phyloP scores from a whole-genome alignment of 129 eudicot genomes.

The Arctium lappa region DNA sequence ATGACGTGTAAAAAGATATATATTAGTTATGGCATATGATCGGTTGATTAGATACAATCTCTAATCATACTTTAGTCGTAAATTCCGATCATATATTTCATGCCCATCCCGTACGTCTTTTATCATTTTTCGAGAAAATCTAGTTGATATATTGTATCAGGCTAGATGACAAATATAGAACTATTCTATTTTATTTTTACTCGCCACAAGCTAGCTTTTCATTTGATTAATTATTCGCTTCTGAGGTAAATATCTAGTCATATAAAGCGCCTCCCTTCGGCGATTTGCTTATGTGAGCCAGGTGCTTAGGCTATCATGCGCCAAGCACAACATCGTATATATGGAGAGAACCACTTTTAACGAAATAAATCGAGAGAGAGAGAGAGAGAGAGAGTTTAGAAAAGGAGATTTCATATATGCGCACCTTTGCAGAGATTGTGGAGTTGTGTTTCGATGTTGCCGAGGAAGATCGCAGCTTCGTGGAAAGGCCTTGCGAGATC shows the following conservation, averaged over 20 bases:
- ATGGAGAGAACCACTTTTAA: background rate
- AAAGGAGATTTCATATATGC: background rate
- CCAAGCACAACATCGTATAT: background rate
- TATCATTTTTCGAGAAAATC: background rate
- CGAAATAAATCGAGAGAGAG: background rate
- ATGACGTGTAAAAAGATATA: background rate
- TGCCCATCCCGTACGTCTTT: background rate
- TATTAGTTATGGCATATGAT: background rate
- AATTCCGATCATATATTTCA: background rate
- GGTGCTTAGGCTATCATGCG: conserved; percentile 16
- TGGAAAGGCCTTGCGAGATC: conserved; percentile 87
- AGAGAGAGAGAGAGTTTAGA: background rate
- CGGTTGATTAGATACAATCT: background rate
- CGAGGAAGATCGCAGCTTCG: conserved; percentile 75
- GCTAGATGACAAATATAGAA: background rate
- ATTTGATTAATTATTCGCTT: background rate
- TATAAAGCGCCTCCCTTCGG: background rate
- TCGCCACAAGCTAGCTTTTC: background rate
- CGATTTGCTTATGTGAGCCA: background rate
- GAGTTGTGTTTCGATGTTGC: conserved; percentile 69
- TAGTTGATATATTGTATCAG: background rate
- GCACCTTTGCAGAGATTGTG: conserved; percentile 69
- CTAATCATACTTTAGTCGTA: background rate
- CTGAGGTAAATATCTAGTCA: background rate
- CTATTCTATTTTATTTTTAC: background rate